Evolutionary conservation across 106 monocot genomes (phyloP), one percentile per base, ranked within the genome.

Genomic region (Posidonia australis): DNA sequence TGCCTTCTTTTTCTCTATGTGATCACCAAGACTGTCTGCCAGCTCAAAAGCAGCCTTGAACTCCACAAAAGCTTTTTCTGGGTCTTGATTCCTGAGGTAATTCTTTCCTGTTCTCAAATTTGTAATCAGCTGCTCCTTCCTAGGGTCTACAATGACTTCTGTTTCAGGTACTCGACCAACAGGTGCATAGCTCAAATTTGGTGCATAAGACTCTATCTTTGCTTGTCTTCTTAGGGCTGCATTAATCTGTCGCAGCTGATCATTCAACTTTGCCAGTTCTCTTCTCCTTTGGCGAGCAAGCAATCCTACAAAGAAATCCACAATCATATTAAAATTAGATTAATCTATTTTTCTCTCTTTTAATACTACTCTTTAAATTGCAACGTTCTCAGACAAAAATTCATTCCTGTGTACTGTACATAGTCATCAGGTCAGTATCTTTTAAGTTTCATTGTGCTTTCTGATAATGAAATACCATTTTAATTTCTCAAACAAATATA

Each of bases 221-320:
- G 92, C 87, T 74, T 92, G 87, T 61, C 92, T 74, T 74, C 92
- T 84, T 32, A 87, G 62, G 27, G 92, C 84, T 46, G 79, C 80
- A 74, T 92, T 92, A 48, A 88, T 92, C 73, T 92, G 92, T 21
- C 84, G 81, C 44, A 92, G 26, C 49, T 92, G 92, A 64, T 92
- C 92, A 70, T 92, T 91, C 56, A 91, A 66, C 52, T 81, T 72
- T 59, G 77, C 80, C 54, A 92, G 58, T 54, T 92, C 92, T 9
- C 83, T 84, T 79, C 42, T 87, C 72, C 91, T 79, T 75, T 92
- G 84, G 48, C 91, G 71, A 65, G 91, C 91, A 51, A 92, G 69
- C 65, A 86, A 71, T 64, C 91, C 91, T 92, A 74, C 30, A 76
- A 42, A 61, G 43, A 22, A 30, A 18, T 10, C 9, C 43, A 11